Conservation (phyloP, 192 early-diverging fungal genomes). For the Kickxella alabastrina region DNA sequence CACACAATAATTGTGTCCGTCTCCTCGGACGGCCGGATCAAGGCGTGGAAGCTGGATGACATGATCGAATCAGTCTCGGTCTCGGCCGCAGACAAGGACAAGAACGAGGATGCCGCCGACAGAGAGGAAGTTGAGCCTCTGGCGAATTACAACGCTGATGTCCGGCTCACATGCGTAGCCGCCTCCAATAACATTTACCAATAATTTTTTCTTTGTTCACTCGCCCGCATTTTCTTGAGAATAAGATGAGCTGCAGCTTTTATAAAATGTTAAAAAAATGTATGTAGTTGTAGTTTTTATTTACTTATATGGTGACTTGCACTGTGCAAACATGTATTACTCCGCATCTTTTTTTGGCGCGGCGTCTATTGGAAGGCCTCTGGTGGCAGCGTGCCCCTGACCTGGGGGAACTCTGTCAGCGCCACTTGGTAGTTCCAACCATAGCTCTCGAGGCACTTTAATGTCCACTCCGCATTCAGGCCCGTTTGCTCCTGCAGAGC, state of each 20-base stretch:
- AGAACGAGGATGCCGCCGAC: background rate
- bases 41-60: conserved; percentile 63
- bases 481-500: conserved; percentile 41
- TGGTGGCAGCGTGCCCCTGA: conserved; percentile 30
- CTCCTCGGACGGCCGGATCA: conserved; percentile 72
- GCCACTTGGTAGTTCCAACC: conserved; percentile 48
- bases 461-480: conserved; percentile 40
- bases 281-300: background rate
- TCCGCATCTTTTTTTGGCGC: background rate
- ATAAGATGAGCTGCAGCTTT: background rate
- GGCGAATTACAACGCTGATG: conserved; percentile 57
- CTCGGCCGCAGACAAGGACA: background rate
- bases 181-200: conserved; percentile 24
- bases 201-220: background rate
- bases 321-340: background rate
- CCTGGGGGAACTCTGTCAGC: conserved; percentile 37
- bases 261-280: background rate
- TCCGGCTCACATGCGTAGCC: conserved; percentile 55
- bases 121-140: conserved; percentile 26
- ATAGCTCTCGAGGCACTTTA: conserved; percentile 42
- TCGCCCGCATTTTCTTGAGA: background rate
- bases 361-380: conserved; percentile 33
- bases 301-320: background rate
- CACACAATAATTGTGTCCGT: conserved; percentile 53
- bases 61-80: conserved; percentile 29